These are phyloP conservation scores for Meira nashicola DNA, from an alignment of 1,284 basidiomycete species.

Conservation along the genomic window DNA sequence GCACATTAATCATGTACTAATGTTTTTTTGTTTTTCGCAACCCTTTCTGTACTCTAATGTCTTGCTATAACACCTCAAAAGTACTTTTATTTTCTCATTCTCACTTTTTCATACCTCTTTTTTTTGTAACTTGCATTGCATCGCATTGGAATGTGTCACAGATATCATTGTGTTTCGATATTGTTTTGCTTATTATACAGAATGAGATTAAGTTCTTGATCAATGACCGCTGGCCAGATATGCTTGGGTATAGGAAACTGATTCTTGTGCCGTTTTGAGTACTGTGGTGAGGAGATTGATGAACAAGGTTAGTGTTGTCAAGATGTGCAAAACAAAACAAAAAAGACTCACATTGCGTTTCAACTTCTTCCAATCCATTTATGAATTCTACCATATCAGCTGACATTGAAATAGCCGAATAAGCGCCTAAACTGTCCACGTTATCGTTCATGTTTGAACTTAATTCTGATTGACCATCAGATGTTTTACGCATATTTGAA, in stretches of 20 bases:
- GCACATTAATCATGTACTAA: too few species aligned
- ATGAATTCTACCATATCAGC: slow-evolving; percentile 42
- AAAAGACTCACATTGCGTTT: slow-evolving; percentile 26
- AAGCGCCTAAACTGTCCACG: slow-evolving; percentile 27
- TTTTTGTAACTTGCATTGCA: too few species aligned
- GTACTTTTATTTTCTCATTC: too few species aligned
- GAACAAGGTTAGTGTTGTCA: neutral
- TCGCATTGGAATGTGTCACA: too few species aligned
- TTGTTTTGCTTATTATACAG: too few species aligned
- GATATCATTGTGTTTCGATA: too few species aligned
- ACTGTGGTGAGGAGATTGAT: slow-evolving; percentile 9
- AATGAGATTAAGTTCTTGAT: too few species aligned
- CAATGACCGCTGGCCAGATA: slow-evolving; percentile 19
- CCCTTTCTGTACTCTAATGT: too few species aligned
- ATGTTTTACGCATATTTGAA: neutral
- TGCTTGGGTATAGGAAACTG: slow-evolving; percentile 27
- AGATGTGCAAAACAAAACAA: too few species aligned
- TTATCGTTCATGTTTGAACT: slow-evolving; percentile 24
- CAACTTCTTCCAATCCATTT: slow-evolving; percentile 40
- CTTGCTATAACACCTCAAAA: too few species aligned
- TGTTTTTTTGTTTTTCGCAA: too few species aligned
- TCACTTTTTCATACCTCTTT: too few species aligned
- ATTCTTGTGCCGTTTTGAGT: slow-evolving; percentile 27
- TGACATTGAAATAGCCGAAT: slow-evolving; percentile 27
- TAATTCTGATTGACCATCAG: neutral